Percentiles rank a stretch among this genome's conserved stretches.
These are phyloP conservation scores for Myrica gale DNA, from an alignment of 306 rosid genomes.

Conservation along the genomic window DNA sequence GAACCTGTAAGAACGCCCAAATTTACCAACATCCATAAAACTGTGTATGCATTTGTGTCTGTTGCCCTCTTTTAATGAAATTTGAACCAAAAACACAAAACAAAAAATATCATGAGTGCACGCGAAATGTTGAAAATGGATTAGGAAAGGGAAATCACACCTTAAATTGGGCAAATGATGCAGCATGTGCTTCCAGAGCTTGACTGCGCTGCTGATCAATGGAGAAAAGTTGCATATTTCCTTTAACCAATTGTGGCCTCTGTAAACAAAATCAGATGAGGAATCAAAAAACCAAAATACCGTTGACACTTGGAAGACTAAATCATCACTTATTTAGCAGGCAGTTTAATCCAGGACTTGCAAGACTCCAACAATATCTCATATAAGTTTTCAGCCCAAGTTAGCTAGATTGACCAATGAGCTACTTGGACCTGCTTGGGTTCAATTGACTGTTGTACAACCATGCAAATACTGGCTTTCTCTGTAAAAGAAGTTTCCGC, in stretches of 20 bases:
- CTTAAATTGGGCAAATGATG: slow-evolving; percentile 91
- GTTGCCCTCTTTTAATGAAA: background rate
- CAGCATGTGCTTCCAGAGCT: slow-evolving; percentile 99
- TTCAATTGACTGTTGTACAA: background rate
- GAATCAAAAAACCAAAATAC: slow-evolving; percentile 24
- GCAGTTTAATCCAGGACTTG: background rate
- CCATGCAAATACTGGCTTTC: background rate
- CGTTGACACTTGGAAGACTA: slow-evolving; percentile 10
- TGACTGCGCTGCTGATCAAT: slow-evolving; percentile 99
- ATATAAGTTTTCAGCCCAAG: background rate
- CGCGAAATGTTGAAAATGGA: slow-evolving; percentile 5
- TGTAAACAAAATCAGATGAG: slow-evolving; percentile 32
- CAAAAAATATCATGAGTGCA: too few species aligned
- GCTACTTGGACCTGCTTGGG: background rate
- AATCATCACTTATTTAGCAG: background rate
- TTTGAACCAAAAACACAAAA: background rate
- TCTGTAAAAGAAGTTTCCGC: background rate
- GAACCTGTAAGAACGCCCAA: slow-evolving; percentile 54
- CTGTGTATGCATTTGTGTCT: background rate
- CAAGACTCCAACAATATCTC: background rate
- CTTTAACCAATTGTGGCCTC: slow-evolving; percentile 98
- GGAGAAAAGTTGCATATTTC: slow-evolving; percentile 96
- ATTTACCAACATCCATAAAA: slow-evolving; percentile 8
- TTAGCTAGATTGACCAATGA: background rate
- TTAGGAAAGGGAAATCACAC: slow-evolving; percentile 36